A percentile compares a stretch with the other conserved stretches of the same genome.
phyloP scores from a whole-genome alignment of 2,329 filamentous ascomycete genomes.

The Claviceps digitariae region DNA sequence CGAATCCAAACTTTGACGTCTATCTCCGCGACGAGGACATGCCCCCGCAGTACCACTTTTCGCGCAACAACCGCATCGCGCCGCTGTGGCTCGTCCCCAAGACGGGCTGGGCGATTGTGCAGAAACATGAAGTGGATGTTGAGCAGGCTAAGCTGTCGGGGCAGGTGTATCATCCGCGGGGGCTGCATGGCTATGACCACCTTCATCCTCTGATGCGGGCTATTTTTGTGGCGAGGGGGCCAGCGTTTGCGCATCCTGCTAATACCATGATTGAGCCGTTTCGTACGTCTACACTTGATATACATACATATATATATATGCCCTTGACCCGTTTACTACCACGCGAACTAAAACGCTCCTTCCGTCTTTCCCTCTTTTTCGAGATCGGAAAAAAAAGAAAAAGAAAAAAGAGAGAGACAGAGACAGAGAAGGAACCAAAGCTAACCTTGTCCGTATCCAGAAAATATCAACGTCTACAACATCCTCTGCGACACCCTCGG shows the following conservation, averaged over 20 bases:
- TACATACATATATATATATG: too few relatives aligned
- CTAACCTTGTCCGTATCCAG: conserved; percentile 29
- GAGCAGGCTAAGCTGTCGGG: conserved; percentile 47
- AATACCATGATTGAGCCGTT: conserved; percentile 72
- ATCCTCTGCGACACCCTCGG: conserved; percentile 81
- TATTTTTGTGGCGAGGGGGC: conserved; percentile 84
- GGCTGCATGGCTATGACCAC: conserved; percentile 90
- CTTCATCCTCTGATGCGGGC: conserved; percentile 92
- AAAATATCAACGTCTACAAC: conserved; percentile 93
- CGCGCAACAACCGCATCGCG: conserved; percentile 75
- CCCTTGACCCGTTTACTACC: too few relatives aligned
- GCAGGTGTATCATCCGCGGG: conserved; percentile 61
- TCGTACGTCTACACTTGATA: conserved; percentile 47
- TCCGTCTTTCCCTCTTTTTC: too few relatives aligned
- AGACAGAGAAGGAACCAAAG: neutral
- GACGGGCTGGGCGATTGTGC: conserved; percentile 84
- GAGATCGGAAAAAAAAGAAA: neutral
- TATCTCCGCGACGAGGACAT: conserved; percentile 80
- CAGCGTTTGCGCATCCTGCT: conserved; percentile 75
- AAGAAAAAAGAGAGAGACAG: neutral
- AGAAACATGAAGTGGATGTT: conserved; percentile 65
- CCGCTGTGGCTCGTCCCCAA: conserved; percentile 91
- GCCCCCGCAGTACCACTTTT: conserved; percentile 88
- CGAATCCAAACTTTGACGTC: conserved; percentile 63
- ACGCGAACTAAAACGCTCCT: too few relatives aligned